Base-by-base conservation (phyloP, 805 yeast genomes). In the Yarrowia sp. region DNA sequence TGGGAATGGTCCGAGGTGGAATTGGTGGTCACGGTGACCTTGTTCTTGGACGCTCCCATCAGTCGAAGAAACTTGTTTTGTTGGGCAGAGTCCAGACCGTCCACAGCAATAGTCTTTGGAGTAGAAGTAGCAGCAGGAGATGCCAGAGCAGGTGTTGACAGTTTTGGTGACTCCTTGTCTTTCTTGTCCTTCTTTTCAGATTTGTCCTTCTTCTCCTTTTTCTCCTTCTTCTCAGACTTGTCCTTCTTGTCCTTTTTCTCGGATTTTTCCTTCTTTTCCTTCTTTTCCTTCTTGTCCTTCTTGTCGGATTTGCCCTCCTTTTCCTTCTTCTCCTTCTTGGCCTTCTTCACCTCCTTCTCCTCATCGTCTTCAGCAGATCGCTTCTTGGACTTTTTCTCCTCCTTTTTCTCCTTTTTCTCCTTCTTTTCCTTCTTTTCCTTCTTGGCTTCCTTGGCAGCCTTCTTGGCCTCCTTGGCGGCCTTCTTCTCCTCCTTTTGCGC, bases 11-110 rank as follows among this genome's bases (percentile, higher is more conserved):
- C 41, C 22, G 46, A 52, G 1, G 63, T 58, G 14, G 51, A 33
- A 16, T 12, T 33, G 17, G 62, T 54, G 9, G 65, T 59, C 2
- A 30, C 64, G 44, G 36, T 40, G n/a, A 66, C 68, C 36, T 61
- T 54, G 46, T 48, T 46, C 32, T 66, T 68, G 28, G 62, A 62
- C 2, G 67, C 71, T 11, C 71, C 71, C 71, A 70, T 70, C 35
- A 70, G 64, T 12, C 71, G 67, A 16, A 70, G 62, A 44, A 69
- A 70, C 65, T 70, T 70, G 61, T 66, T 35, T 56, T 70, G 71
- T 26, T 68, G 67, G 10, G 58, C 51, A 12, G 64, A 35, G 28
- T 69, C 70, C 32, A 69, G 51, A 14, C 69, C 69, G 9, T 66
- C 65, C 8, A 68, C 69, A 1, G 67, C 58, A 6, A 68, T 52